Evolutionary conservation across 495 filamentous ascomycete genomes (phyloP).

Genomic region (Trichoderma parareesei): DNA sequence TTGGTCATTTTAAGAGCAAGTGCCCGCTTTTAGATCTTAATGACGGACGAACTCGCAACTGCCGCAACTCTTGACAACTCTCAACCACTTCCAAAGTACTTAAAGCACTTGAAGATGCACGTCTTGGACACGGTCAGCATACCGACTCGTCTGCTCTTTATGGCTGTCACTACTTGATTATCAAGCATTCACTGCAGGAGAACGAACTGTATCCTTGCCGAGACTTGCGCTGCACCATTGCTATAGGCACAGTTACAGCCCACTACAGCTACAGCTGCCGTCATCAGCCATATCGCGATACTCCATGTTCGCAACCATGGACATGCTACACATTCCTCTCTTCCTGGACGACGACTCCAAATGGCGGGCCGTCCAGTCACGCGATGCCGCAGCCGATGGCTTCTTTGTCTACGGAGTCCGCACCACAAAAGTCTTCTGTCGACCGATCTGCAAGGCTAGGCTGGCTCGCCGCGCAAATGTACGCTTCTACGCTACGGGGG

Average conservation of each 20-base stretch:
- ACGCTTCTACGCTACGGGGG: slow-evolving; percentile 47
- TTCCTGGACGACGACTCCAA: slow-evolving; percentile 8
- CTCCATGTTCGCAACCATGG: background rate
- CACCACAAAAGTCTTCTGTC: slow-evolving; percentile 58
- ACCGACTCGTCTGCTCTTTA: too few relatives aligned
- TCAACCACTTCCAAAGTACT: too few relatives aligned
- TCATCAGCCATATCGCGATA: background rate
- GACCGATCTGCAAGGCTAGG: slow-evolving; percentile 51
- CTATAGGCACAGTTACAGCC: too few relatives aligned
- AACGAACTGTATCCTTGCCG: too few relatives aligned
- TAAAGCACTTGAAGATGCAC: too few relatives aligned
- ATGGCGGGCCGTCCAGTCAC: slow-evolving; percentile 48
- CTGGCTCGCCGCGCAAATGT: slow-evolving; percentile 56
- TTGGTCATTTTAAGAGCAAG: slow-evolving; percentile 7
- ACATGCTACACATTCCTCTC: background rate
- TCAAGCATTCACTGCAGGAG: too few relatives aligned
- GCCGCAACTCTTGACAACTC: too few relatives aligned
- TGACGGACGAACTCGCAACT: too few relatives aligned
- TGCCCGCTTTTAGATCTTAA: background rate
- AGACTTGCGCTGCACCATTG: too few relatives aligned
- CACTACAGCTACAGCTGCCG: too few relatives aligned
- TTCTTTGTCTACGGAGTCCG: slow-evolving; percentile 55
- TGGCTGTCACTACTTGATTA: too few relatives aligned
- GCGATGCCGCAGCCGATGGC: slow-evolving; percentile 40
- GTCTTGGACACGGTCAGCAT: too few relatives aligned